Conservation (phyloP, 106 monocot genomes). For the Cymbidium sinense region DNA sequence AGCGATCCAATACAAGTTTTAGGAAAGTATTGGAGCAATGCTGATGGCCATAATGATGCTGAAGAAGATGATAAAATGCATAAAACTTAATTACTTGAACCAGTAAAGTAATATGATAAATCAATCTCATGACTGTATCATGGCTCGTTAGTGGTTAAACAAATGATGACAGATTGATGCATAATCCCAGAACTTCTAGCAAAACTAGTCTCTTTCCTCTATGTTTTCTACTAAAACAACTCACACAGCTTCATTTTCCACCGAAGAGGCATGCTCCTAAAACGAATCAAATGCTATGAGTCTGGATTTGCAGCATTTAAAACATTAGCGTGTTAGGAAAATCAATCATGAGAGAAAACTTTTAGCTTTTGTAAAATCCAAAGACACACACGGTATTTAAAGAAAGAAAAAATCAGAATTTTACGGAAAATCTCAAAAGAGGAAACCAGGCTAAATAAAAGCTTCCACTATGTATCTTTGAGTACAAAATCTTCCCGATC, state of each 20-base stretch:
- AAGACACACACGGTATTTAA: too few relatives aligned
- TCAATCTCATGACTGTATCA: background rate
- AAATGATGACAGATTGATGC: background rate
- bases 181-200: background rate
- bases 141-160: background rate
- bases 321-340: too few relatives aligned
- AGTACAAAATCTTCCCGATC: too few relatives aligned
- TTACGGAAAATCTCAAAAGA: too few relatives aligned
- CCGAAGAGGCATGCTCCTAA: background rate
- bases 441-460: too few relatives aligned
- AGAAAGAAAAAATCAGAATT: too few relatives aligned
- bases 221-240: background rate
- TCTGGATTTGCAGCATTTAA: too few relatives aligned
- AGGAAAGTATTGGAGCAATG: background rate
- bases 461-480: too few relatives aligned
- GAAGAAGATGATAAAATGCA: background rate
- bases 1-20: background rate
- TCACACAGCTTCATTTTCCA: background rate
- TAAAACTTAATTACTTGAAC: background rate
- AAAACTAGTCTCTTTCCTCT: background rate
- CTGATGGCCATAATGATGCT: too few relatives aligned
- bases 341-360: too few relatives aligned
- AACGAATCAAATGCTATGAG: background rate
- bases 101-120: background rate
- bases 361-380: too few relatives aligned